Conservation (phyloP, 768 basidiomycete genomes). For the Nidularia pulvinata region DNA sequence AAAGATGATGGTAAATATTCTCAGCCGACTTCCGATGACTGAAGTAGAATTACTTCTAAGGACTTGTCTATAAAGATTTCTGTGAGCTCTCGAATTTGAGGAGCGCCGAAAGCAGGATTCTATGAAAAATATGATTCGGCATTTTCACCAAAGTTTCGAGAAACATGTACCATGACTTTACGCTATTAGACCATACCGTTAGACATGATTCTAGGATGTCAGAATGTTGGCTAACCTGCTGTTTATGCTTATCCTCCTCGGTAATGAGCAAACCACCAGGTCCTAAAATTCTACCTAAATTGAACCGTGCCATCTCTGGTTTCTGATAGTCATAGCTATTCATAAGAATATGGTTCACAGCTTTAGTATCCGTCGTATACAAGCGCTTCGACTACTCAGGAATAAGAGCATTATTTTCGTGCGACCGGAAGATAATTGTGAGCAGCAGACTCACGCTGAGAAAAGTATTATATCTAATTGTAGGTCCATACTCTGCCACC, state of each 20-base stretch:
- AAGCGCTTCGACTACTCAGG: constrained; percentile 32
- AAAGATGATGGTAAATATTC: too few relatives aligned
- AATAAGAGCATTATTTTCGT: not conserved
- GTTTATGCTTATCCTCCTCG: constrained; percentile 44
- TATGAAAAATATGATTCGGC: constrained; percentile 12
- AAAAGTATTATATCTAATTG: constrained; percentile 39
- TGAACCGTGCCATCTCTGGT: constrained; percentile 33
- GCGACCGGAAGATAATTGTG: too few relatives aligned
- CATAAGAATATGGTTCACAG: constrained; percentile 62
- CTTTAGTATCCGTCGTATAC: constrained; percentile 60
- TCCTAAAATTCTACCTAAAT: constrained; percentile 41
- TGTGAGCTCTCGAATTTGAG: constrained; percentile 57
- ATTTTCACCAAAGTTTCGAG: too few relatives aligned
- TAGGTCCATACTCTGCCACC: constrained; percentile 45
- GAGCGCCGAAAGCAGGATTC: constrained; percentile 70
- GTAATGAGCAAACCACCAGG: constrained; percentile 50
- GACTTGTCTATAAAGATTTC: constrained; percentile 59
- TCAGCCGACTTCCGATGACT: too few relatives aligned
- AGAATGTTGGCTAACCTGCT: constrained; percentile 30
- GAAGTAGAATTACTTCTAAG: constrained; percentile 32
- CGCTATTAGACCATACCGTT: constrained; percentile 25
- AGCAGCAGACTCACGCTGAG: constrained; percentile 33
- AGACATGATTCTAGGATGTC: not conserved
- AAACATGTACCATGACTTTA: constrained; percentile 40
- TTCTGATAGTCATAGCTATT: constrained; percentile 60